Evolutionary conservation across 164 flowering plant species (phyloP).

Genomic region (Hamamelis virginiana): DNA sequence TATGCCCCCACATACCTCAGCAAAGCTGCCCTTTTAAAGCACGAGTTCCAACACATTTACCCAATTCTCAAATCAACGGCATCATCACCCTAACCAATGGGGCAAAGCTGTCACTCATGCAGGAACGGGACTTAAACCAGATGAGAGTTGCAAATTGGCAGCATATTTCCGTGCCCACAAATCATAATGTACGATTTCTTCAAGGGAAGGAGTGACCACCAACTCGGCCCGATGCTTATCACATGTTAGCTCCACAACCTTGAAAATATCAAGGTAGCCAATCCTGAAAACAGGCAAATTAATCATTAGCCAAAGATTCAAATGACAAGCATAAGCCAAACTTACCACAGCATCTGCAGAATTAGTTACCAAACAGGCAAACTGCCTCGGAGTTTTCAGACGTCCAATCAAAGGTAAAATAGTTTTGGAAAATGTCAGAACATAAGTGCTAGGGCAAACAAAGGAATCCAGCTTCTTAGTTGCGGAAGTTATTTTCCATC

Average conservation of each 20-base stretch:
- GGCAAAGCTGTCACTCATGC: constrained; percentile 30
- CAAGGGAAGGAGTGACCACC: constrained; percentile 77
- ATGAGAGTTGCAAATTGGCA: constrained; percentile 43
- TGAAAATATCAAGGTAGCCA: constrained; percentile 86
- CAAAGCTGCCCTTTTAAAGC: background rate
- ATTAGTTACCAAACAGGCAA: too few species aligned
- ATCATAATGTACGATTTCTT: constrained; percentile 90
- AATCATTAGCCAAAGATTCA: background rate
- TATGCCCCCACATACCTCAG: background rate
- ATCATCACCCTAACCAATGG: background rate
- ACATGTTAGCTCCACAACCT: constrained; percentile 89
- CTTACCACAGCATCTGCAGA: too few species aligned
- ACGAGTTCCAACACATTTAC: too few species aligned
- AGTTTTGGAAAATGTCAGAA: too few species aligned
- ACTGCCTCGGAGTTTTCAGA: too few species aligned
- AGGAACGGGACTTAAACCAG: constrained; percentile 57
- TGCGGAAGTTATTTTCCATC: too few species aligned
- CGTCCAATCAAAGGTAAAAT: too few species aligned
- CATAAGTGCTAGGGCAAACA: too few species aligned
- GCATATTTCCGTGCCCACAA: constrained; percentile 92
- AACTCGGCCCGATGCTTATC: constrained; percentile 70
- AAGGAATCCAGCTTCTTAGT: too few species aligned
- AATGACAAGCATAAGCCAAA: too few species aligned
- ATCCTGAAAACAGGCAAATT: constrained; percentile 54
- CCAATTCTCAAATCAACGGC: background rate